phyloP scores from a whole-genome alignment of 257 asterid genomes.

The Parsonsia alboflavescens region DNA sequence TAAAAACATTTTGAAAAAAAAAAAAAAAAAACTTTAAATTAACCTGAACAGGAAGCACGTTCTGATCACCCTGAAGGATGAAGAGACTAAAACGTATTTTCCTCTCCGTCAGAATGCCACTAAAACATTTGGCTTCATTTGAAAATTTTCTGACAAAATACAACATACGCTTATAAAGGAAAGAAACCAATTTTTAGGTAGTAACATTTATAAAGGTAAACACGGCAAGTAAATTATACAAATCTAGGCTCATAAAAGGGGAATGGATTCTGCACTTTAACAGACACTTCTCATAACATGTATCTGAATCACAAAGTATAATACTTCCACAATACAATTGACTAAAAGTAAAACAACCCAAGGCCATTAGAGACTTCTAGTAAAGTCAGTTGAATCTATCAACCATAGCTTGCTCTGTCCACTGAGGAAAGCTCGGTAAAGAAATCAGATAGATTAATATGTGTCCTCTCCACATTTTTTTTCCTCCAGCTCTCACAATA shows the following conservation, averaged over 20 bases:
- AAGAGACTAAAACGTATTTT: too few relatives aligned
- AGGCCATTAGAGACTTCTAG: constrained; percentile 20
- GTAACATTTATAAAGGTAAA: constrained; percentile 7
- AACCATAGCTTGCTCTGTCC: constrained; percentile 12
- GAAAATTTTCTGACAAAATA: too few relatives aligned
- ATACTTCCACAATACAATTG: constrained; percentile 31
- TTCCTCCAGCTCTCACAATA: constrained; percentile 38
- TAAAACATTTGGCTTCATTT: too few relatives aligned
- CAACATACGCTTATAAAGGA: not conserved
- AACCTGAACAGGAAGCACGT: too few relatives aligned
- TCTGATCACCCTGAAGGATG: too few relatives aligned
- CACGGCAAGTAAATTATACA: constrained; percentile 14
- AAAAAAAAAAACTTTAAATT: too few relatives aligned
- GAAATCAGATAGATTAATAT: constrained; percentile 12
- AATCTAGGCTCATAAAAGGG: constrained; percentile 7
- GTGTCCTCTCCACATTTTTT: not conserved
- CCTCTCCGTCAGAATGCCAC: too few relatives aligned
- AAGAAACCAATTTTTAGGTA: not conserved
- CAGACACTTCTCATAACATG: not conserved
- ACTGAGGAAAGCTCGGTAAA: constrained; percentile 12
- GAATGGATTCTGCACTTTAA: constrained; percentile 8
- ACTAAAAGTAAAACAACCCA: constrained; percentile 23
- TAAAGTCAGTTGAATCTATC: constrained; percentile 30
- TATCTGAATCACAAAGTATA: constrained; percentile 14
- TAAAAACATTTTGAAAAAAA: too few relatives aligned